A percentile compares a stretch with the other conserved stretches of the same genome.
phyloP scores from a whole-genome alignment of 306 rosid genomes.

The Citrullus amarus region DNA sequence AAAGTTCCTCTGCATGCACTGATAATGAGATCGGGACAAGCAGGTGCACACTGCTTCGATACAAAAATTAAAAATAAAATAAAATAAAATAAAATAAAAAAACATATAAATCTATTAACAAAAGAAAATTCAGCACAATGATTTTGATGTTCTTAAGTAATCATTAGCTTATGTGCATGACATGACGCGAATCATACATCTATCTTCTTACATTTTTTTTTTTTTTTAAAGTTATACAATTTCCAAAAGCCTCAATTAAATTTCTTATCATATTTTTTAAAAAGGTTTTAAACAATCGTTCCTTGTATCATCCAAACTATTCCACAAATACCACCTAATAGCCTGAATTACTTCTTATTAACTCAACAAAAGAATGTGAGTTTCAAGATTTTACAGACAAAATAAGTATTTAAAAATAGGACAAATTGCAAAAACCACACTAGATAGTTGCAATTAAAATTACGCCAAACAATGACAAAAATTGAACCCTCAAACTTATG shows the following conservation, averaged over 20 bases:
- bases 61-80: background rate
- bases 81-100: too few relatives aligned
- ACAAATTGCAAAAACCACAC: too few relatives aligned
- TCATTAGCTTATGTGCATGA: conserved; percentile 54
- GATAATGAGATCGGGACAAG: conserved; percentile 20
- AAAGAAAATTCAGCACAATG: conserved; percentile 22
- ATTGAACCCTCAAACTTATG: too few relatives aligned
- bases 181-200: conserved; percentile 44
- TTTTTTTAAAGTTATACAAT: conserved; percentile 8
- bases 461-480: too few relatives aligned
- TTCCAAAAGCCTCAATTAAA: background rate
- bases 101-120: background rate
- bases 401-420: background rate
- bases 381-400: background rate
- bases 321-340: background rate
- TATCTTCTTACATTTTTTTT: conserved; percentile 20
- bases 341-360: background rate
- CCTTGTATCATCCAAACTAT: too few relatives aligned
- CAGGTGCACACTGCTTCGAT: conserved; percentile 17
- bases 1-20: conserved; percentile 22
- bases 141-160: conserved; percentile 34
- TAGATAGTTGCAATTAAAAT: too few relatives aligned
- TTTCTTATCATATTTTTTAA: background rate
- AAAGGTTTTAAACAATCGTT: too few relatives aligned
- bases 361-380: background rate